A percentile compares a stretch with the other conserved stretches of the same genome.
These are phyloP conservation scores for Colletotrichum somersetense DNA, from an alignment of 2,329 filamentous ascomycete species.

Conservation along the genomic window DNA sequence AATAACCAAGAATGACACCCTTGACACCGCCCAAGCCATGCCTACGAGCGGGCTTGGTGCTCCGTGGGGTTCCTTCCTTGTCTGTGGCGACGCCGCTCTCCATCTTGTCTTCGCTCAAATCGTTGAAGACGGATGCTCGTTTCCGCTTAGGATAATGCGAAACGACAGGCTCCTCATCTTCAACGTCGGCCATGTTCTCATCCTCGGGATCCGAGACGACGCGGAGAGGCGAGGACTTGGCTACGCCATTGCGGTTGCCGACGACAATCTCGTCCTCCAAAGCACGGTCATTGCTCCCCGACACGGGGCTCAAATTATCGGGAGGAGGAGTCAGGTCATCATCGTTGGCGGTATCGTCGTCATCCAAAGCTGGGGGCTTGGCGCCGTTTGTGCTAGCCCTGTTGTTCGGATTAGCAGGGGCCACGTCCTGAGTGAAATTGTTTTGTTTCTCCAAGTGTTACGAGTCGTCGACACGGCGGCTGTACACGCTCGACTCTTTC, in stretches of 20 bases:
- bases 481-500: neutral
- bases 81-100: slow-evolving; percentile 52
- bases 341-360: slow-evolving; percentile 54
- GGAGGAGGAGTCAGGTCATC: slow-evolving; percentile 61
- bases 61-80: slow-evolving; percentile 43
- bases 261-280: slow-evolving; percentile 68
- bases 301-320: slow-evolving; percentile 55
- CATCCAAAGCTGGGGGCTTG: slow-evolving; percentile 46
- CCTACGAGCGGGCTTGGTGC: slow-evolving; percentile 37
- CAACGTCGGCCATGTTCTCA: slow-evolving; percentile 57
- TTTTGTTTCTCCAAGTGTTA: neutral
- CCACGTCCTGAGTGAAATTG: neutral
- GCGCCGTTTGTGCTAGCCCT: slow-evolving; percentile 44
- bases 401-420: slow-evolving; percentile 13
- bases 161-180: slow-evolving; percentile 54
- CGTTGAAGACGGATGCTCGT: slow-evolving; percentile 59
- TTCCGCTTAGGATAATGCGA: slow-evolving; percentile 68
- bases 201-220: slow-evolving; percentile 57
- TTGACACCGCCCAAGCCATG: slow-evolving; percentile 53
- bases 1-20: slow-evolving; percentile 67
- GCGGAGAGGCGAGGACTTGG: slow-evolving; percentile 53
- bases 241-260: slow-evolving; percentile 55
- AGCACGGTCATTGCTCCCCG: slow-evolving; percentile 55
- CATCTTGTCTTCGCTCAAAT: slow-evolving; percentile 63
- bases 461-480: neutral